These are phyloP conservation scores for Penicillium paradoxum DNA, from an alignment of 495 filamentous ascomycete species.

Conservation along the genomic window DNA sequence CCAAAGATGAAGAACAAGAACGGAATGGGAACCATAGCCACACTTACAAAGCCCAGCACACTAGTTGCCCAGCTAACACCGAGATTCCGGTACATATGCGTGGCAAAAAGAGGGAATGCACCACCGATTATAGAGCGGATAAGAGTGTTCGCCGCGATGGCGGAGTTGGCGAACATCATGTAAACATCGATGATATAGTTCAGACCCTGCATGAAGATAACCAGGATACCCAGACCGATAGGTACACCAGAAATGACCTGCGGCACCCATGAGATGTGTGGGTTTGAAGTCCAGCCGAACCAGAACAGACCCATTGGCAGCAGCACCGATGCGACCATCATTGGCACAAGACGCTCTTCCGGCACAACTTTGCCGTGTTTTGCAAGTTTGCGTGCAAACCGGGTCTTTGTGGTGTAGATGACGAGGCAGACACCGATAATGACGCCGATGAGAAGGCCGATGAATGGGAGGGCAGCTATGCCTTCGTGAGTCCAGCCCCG, in stretches of 20 bases:
- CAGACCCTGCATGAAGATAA: conserved; percentile 55
- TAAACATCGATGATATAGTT: conserved; percentile 66
- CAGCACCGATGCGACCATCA: conserved; percentile 52
- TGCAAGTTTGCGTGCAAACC: conserved; percentile 45
- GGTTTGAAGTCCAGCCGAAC: conserved; percentile 57
- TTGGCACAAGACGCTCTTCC: conserved; percentile 54
- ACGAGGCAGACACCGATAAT: conserved; percentile 44
- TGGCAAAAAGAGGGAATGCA: conserved; percentile 62
- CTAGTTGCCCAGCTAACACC: conserved; percentile 62
- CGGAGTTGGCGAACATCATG: conserved; percentile 54
- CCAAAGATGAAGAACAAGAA: conserved; percentile 68
- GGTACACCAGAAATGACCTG: conserved; percentile 47
- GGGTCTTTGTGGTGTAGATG: conserved; percentile 47
- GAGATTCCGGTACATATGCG: conserved; percentile 55
- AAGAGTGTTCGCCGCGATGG: conserved; percentile 65
- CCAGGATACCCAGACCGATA: conserved; percentile 51
- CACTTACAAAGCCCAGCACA: conserved; percentile 59
- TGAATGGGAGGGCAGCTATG: conserved; percentile 53
- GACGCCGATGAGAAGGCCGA: conserved; percentile 55
- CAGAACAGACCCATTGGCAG: conserved; percentile 58
- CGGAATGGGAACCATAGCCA: conserved; percentile 64
- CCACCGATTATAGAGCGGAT: conserved; percentile 57
- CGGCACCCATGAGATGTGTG: conserved; percentile 40
- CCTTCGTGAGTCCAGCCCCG: conserved; percentile 48
- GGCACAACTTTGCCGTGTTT: conserved; percentile 49